Evolutionary conservation across 169 alveolate genomes (phyloP).

Genomic region (Condylostoma magnum): DNA sequence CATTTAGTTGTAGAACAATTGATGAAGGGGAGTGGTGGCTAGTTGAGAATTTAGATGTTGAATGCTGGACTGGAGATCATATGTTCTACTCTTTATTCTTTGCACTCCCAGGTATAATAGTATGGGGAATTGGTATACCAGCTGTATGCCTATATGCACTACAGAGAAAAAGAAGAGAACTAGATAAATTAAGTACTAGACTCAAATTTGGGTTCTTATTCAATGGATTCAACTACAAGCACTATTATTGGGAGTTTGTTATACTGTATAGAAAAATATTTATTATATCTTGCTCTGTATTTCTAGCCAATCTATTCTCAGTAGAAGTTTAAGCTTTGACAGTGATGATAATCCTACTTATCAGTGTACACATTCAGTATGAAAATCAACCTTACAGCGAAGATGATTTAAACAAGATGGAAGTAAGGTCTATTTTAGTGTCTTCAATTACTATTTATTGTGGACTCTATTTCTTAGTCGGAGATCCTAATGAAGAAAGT

Average conservation of each 20-base stretch:
- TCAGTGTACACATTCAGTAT: background rate
- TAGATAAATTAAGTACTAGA: conserved; percentile 11
- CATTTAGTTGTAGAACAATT: conserved; percentile 37
- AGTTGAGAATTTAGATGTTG: conserved; percentile 9
- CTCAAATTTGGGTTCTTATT: conserved; percentile 41
- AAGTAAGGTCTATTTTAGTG: background rate
- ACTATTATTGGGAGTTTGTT: conserved; percentile 46
- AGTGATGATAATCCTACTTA: conserved; percentile 14
- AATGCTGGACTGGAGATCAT: conserved; percentile 47
- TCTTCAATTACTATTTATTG: background rate
- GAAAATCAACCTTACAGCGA: background rate
- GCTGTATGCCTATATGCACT: conserved; percentile 22
- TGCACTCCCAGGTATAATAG: conserved; percentile 38
- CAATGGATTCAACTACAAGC: conserved; percentile 35
- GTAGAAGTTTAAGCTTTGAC: conserved; percentile 38
- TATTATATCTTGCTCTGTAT: conserved; percentile 29
- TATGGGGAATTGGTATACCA: conserved; percentile 61
- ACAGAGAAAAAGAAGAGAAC: conserved; percentile 9
- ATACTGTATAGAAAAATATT: conserved; percentile 39
- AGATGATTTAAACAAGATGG: background rate
- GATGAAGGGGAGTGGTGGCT: conserved; percentile 32
- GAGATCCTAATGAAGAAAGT: background rate
- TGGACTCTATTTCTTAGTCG: conserved; percentile 6
- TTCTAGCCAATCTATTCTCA: conserved; percentile 10
- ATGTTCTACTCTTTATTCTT: conserved; percentile 32